Evolutionary conservation across 768 basidiomycete genomes (phyloP), one percentile per base, ranked within the genome.

Genomic region (Leccinum subtestaceum): DNA sequence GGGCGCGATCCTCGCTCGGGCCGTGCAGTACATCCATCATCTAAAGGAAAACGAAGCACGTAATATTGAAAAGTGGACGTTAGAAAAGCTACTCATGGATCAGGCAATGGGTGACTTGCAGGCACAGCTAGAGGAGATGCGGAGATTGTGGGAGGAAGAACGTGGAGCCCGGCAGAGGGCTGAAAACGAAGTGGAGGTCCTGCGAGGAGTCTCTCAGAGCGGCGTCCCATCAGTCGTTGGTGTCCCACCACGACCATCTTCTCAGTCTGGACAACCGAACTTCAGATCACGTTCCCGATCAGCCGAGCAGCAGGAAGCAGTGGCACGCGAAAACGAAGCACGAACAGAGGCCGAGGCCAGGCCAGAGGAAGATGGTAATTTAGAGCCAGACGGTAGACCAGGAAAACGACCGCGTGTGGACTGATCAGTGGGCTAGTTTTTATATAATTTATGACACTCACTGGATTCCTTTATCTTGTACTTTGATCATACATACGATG

Each of bases 51-150:
- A 92, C 72, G 92, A 95, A 69, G 90, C 90, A 15, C 83, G 88
- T 25, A 95, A 94, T 63, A 93, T 93, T 60, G 91, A 95, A 69
- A 92, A 91, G 69, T 95, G 94, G 93, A 93, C 93, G 6, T 78
- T 96, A 40, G 93, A 96, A 77, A 94, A 94, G 75, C 71, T 94
- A 34, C 77, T 95, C 53, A 93, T 91, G 88, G 93, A 95, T 67
- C 93, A 94, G 74, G 91, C 90, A 2, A 91, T 92, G 91, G 89
- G 88, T 6, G 91, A 92, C 65, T 75, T 91, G 57, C 90, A 93
- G 72, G 84, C 85, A 13, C 91, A 93, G 70, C 78, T 93, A 11
- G 91, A 92, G 65, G 91, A 93, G 72, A 79, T 89, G 71, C 84
- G 88, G 67, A 77, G 88, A n/a, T 64, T 86, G 68, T 91, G 89